These are phyloP conservation scores for Fusarium sp. DNA, from an alignment of 2,329 filamentous ascomycete genomes.

Conservation along the genomic window DNA sequence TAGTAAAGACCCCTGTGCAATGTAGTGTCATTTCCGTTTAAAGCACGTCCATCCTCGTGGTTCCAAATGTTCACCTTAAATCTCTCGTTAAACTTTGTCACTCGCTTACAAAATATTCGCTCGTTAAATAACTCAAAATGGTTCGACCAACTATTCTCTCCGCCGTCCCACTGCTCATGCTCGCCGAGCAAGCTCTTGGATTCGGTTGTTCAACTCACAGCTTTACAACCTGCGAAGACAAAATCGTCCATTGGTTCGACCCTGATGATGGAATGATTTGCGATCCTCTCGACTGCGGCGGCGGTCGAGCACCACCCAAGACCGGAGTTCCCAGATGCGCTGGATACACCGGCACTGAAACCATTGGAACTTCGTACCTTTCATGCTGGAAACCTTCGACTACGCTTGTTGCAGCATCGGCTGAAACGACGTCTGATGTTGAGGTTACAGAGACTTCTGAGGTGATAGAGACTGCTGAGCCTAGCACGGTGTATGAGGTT, in stretches of 20 bases:
- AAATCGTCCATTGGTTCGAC: slow-evolving; percentile 56
- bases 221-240: slow-evolving; percentile 37
- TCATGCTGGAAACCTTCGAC: slow-evolving; percentile 34
- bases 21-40: not conserved
- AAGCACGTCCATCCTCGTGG: not conserved
- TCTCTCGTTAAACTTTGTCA: not conserved
- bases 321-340: slow-evolving; percentile 63
- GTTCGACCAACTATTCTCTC: slow-evolving; percentile 3
- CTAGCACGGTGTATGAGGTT: not conserved
- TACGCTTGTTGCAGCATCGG: slow-evolving; percentile 2
- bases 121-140: slow-evolving; percentile 14
- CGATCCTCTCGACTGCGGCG: slow-evolving; percentile 65
- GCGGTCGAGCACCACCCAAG: slow-evolving; percentile 64
- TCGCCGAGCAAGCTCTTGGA: slow-evolving; percentile 21
- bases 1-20: not conserved
- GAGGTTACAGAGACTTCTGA: not conserved
- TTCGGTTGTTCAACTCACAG: slow-evolving; percentile 31
- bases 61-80: not conserved
- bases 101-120: not conserved
- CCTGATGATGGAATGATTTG: slow-evolving; percentile 66
- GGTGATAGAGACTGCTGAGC: not conserved
- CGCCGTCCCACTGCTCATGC: slow-evolving; percentile 15
- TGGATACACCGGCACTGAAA: slow-evolving; percentile 55
- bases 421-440: not conserved
- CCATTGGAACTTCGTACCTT: slow-evolving; percentile 23